phyloP scores from a whole-genome alignment of 768 basidiomycete genomes.

The Tulasnella sp. region DNA sequence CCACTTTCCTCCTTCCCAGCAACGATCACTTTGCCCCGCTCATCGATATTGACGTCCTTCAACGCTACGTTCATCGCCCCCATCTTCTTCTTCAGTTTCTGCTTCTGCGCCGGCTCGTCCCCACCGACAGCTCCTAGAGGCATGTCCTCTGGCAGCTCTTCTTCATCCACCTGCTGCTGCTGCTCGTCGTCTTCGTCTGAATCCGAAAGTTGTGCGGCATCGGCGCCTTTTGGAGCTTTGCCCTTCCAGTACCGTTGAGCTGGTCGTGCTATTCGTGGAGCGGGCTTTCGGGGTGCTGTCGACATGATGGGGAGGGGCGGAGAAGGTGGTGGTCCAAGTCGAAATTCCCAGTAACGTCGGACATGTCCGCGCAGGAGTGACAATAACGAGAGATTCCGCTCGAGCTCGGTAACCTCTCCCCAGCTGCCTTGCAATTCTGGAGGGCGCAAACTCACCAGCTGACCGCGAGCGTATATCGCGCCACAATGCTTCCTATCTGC shows the following conservation, averaged over 20 bases:
- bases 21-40: conserved; percentile 71
- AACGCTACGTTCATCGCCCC: conserved; percentile 66
- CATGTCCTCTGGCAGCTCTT: conserved; percentile 48
- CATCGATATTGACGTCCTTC: conserved; percentile 72
- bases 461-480: no score
- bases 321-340: not conserved
- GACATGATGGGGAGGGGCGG: not conserved
- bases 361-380: not conserved
- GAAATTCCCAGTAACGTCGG: not conserved
- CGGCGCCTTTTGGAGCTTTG: conserved; percentile 69
- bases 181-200: conserved; percentile 47
- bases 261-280: conserved; percentile 68
- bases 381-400: not conserved
- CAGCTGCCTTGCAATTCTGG: no score
- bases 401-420: no score
- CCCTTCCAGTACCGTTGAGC: conserved; percentile 87
- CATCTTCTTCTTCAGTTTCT: conserved; percentile 27
- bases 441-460: no score
- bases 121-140: conserved; percentile 40
- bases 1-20: conserved; percentile 73
- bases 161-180: conserved; percentile 31
- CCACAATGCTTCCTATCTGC: no score
- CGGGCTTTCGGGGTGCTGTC: conserved; percentile 42
- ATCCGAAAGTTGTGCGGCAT: conserved; percentile 50
- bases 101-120: conserved; percentile 45